These are phyloP conservation scores for Citrullus colocynthis DNA, from an alignment of 306 rosid species.

Conservation along the genomic window DNA sequence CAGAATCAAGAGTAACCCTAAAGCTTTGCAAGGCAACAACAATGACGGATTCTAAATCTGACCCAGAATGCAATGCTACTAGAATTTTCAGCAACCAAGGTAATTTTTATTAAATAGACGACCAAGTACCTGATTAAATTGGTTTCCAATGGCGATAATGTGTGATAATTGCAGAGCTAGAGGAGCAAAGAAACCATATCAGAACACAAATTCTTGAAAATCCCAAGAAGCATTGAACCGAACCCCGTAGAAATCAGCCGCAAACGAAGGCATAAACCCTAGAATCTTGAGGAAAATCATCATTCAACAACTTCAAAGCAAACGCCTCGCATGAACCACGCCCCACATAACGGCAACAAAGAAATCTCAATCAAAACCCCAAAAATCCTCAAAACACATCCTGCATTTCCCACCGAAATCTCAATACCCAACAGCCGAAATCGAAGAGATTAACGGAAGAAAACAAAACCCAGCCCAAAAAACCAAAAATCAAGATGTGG, in stretches of 20 bases:
- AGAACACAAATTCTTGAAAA: not conserved
- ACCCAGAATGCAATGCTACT: conserved; percentile 15
- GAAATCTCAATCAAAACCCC: conserved; percentile 14
- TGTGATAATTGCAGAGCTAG: not conserved
- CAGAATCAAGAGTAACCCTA: not conserved
- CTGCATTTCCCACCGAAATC: conserved; percentile 9
- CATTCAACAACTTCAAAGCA: conserved; percentile 11
- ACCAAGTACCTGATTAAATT: conserved; percentile 41
- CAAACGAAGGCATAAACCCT: conserved; percentile 19
- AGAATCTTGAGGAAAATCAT: conserved; percentile 46
- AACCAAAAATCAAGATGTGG: not conserved
- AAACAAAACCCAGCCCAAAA: not conserved
- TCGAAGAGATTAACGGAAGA: not conserved
- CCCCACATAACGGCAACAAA: conserved; percentile 13
- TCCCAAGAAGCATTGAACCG: not conserved
- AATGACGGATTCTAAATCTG: conserved; percentile 22
- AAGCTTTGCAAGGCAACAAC: not conserved
- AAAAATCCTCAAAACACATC: not conserved
- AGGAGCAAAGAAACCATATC: not conserved
- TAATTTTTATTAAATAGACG: conserved; percentile 8
- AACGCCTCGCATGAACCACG: conserved; percentile 17
- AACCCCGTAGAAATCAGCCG: conserved; percentile 16
- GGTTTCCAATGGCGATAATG: conserved; percentile 6
- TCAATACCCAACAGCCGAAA: not conserved
- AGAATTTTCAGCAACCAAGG: conserved; percentile 6